Conservation (phyloP, 73 alveolate species). For the Paraurostyla sp. region DNA sequence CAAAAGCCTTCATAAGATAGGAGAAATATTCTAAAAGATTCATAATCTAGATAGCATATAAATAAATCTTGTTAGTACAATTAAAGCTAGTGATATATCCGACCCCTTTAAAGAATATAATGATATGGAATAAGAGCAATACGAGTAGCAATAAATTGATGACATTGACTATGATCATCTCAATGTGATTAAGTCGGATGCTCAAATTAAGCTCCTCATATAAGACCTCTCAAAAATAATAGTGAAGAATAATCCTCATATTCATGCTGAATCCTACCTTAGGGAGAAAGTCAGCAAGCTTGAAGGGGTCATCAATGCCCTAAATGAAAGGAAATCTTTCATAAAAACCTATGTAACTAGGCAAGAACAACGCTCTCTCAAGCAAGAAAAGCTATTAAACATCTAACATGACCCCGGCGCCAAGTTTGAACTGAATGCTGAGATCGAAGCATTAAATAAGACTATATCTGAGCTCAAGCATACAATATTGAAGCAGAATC, state of each 20-base stretch:
- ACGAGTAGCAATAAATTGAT: background rate
- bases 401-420: background rate
- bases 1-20: background rate
- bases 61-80: no score
- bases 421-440: conserved; percentile 32
- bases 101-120: background rate
- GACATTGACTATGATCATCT: conserved; percentile 35
- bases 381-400: background rate
- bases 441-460: background rate
- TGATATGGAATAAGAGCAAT: background rate
- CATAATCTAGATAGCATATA: conserved; percentile 12
- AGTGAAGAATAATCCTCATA: background rate
- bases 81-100: no score
- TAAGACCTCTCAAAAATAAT: background rate
- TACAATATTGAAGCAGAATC: background rate
- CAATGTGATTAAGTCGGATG: background rate
- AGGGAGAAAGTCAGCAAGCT: conserved; percentile 17
- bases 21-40: conserved; percentile 14
- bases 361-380: background rate
- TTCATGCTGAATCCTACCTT: conserved; percentile 17
- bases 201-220: background rate
- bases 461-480: conserved; percentile 3
- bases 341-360: background rate
- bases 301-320: background rate
- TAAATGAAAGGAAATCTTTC: background rate